Evolutionary conservation across 73 alveolate species (phyloP).

Genomic region (Urostyla sp.): DNA sequence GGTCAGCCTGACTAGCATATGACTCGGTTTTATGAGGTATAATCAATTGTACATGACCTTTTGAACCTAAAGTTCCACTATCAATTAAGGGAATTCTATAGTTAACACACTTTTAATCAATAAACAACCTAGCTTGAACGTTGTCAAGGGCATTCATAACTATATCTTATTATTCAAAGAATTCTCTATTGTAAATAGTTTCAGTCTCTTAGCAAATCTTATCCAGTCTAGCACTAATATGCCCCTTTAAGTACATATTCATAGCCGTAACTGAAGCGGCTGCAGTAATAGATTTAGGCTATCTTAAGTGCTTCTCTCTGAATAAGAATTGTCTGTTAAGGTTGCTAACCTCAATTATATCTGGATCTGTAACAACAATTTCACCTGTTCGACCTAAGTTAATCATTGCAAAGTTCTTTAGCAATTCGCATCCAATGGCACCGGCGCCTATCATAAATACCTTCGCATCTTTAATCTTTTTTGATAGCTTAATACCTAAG

Average conservation of each 20-base stretch:
- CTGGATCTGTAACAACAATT: slow-evolving; percentile 93
- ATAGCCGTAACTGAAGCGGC: slow-evolving; percentile 95
- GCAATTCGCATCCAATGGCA: slow-evolving; percentile 95
- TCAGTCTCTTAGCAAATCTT: slow-evolving; percentile 91
- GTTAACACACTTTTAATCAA: slow-evolving; percentile 89
- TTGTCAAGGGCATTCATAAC: slow-evolving; percentile 96
- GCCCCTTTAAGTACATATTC: slow-evolving; percentile 85
- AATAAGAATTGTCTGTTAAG: slow-evolving; percentile 91
- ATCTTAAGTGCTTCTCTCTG: slow-evolving; percentile 94
- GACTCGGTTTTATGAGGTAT: slow-evolving; percentile 91
- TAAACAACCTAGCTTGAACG: slow-evolving; percentile 93
- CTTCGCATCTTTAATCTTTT: slow-evolving; percentile 73
- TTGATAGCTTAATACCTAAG: slow-evolving; percentile 73
- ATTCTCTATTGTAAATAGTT: slow-evolving; percentile 83
- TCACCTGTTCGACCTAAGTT: slow-evolving; percentile 79
- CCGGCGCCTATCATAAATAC: slow-evolving; percentile 95
- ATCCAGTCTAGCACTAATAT: slow-evolving; percentile 88
- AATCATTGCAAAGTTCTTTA: slow-evolving; percentile 94
- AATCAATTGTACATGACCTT: slow-evolving; percentile 94
- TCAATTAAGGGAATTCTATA: slow-evolving; percentile 86
- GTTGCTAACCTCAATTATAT: slow-evolving; percentile 93
- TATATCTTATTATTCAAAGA: slow-evolving; percentile 76
- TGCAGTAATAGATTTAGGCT: slow-evolving; percentile 92
- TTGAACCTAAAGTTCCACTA: slow-evolving; percentile 97
- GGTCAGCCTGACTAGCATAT: slow-evolving; percentile 89